Evolutionary conservation across 2,329 filamentous ascomycete species (phyloP), one percentile per base, ranked within the genome.

Genomic region (Remersonia thermophila): DNA sequence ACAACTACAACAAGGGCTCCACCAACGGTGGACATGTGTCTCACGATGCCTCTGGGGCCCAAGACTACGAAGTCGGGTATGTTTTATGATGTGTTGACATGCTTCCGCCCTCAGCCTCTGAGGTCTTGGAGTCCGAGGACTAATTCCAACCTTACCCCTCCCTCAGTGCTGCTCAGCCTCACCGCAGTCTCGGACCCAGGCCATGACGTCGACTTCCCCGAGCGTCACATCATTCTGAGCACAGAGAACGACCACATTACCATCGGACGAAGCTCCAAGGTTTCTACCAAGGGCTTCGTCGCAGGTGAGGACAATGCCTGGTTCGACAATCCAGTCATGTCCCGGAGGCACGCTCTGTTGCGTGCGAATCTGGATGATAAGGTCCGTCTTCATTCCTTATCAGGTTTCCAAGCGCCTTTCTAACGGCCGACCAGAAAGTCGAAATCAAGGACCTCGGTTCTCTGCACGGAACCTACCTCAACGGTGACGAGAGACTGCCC

Each of bases 301-400:
- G 51, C 60, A 3, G 47, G 47, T 3, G 2, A 27, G 0, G 48
- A 47, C 27, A 85, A 84, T 54, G 73, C 66, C 12, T 83, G 67
- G 66, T 80, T 83, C 40, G 71, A 83, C 45, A 80, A 73, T 38
- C 73, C 79, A 0, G 79, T 84, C 26, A 79, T 85, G 64, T 83
- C 79, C 16, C 66, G 80, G 30, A 54, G 71, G 9, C 80, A 85
- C 56, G 81, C 80, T 12, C 56, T 69, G 30, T 50, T 79, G 4
- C 45, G 50, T 12, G 60, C 67, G 4, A 57, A 69, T 33, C 47
- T 61, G 8, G 52, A 62, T 2, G 48, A 53, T 6, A 60, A 66
- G 53, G 72, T 72, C 55, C 39, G 57, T 37, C 25, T 32, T 7
- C 10, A 16, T 7, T 8, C 6, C 11, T 15, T 11, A 7, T 17